Percentiles rank a stretch among this genome's conserved stretches.
Conservation (phyloP, 1,284 basidiomycete genomes). For the Veloporphyrellus conicus region DNA sequence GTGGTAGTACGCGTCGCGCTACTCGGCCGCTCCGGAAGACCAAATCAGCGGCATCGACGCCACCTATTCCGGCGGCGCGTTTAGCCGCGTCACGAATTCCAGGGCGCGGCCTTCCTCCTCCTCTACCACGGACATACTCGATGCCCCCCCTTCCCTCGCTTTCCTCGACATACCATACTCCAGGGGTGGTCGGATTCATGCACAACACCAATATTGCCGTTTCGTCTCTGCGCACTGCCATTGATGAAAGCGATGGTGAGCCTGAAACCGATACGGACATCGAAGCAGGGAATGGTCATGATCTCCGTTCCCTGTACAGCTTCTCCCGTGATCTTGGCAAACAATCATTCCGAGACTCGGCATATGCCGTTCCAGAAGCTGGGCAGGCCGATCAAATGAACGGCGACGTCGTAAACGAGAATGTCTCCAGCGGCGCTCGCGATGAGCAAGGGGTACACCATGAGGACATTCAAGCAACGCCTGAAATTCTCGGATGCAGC, state of each 20-base stretch:
- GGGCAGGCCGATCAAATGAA: conserved; percentile 20
- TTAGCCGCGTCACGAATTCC: conserved; percentile 33
- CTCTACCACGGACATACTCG: conserved; percentile 33
- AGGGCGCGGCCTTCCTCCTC: conserved; percentile 28
- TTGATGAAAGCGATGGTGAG: conserved; percentile 36
- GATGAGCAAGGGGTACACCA: conserved; percentile 12
- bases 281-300: conserved; percentile 26
- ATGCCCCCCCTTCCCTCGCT: conserved; percentile 33
- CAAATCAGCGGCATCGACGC: conserved; percentile 36
- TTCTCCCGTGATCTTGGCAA: conserved; percentile 32
- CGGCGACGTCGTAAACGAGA: conserved; percentile 21
- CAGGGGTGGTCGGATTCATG: conserved; percentile 30
- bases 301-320: conserved; percentile 34
- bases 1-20: conserved; percentile 22
- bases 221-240: conserved; percentile 36
- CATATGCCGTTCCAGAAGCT: conserved; percentile 27
- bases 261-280: conserved; percentile 34
- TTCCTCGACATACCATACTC: conserved; percentile 27
- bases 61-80: conserved; percentile 33
- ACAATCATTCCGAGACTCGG: conserved; percentile 24
- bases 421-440: conserved; percentile 8
- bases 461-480: conserved; percentile 12
- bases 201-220: conserved; percentile 37
- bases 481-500: conserved; percentile 14
- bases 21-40: conserved; percentile 33